Conservation (phyloP, 2,329 filamentous ascomycete species). For the Hymenoscyphus salicellus region DNA sequence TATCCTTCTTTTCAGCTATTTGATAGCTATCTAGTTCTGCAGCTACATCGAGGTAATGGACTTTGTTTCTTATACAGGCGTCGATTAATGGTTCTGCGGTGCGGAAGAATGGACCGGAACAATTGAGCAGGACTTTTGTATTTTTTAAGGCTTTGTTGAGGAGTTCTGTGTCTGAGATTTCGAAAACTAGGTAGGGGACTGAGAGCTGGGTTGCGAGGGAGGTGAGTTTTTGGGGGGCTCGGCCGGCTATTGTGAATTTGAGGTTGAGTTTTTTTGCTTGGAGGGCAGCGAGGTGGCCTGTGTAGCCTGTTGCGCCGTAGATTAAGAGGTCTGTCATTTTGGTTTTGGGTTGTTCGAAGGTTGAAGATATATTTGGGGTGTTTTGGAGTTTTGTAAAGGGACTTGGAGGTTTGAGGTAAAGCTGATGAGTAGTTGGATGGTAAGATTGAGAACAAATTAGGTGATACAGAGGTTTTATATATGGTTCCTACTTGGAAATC, state of each 20-base stretch:
- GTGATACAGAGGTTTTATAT: too few relatives aligned
- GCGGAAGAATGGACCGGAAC: background rate
- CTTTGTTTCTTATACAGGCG: background rate
- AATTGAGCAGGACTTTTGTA: background rate
- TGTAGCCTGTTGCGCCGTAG: slow-evolving; percentile 1
- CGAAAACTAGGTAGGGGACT: background rate
- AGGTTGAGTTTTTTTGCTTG: slow-evolving; percentile 48
- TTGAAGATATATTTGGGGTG: too few relatives aligned
- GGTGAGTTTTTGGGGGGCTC: background rate
- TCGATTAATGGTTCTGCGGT: background rate
- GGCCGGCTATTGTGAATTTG: slow-evolving; percentile 37
- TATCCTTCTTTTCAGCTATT: background rate
- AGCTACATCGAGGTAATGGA: background rate
- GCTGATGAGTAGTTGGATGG: too few relatives aligned
- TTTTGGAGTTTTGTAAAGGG: too few relatives aligned
- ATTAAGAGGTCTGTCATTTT: background rate
- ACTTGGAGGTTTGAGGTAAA: too few relatives aligned
- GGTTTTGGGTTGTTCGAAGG: background rate
- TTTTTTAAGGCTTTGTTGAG: background rate
- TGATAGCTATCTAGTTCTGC: background rate
- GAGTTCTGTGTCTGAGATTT: background rate
- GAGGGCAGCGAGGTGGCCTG: background rate
- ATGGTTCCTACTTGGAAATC: too few relatives aligned
- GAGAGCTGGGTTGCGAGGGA: background rate
- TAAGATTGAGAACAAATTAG: too few relatives aligned